A percentile compares a stretch with the other conserved stretches of the same genome.
Evolutionary conservation across 1,284 basidiomycete genomes (phyloP).

Genomic region (Fereydounia khargensis): DNA sequence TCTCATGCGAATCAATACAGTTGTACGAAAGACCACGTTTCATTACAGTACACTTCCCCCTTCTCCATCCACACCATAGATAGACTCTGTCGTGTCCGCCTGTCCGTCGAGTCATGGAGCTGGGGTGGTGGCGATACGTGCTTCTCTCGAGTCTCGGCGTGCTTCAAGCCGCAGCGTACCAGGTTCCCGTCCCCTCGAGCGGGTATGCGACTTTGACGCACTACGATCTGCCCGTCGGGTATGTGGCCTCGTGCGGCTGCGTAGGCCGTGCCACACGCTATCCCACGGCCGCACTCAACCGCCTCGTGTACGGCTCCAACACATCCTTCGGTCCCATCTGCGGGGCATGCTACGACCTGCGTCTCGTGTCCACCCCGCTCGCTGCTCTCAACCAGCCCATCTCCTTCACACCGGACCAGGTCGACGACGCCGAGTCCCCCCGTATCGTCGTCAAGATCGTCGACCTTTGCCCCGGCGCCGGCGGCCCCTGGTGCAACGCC

Average conservation of each 20-base stretch:
- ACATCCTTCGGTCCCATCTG: conserved; percentile 40
- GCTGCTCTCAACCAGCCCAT: conserved; percentile 20
- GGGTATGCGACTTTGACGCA: conserved; percentile 45
- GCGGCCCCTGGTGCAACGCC: conserved; percentile 38
- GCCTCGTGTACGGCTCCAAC: conserved; percentile 31
- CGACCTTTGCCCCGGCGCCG: conserved; percentile 35
- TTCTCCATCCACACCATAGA: no score
- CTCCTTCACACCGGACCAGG: conserved; percentile 13
- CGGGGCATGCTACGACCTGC: conserved; percentile 32
- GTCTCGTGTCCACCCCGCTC: conserved; percentile 33
- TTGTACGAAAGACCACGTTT: no score
- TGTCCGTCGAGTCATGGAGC: no score
- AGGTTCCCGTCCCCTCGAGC: neutral
- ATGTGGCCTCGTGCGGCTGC: conserved; percentile 47
- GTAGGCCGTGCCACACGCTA: conserved; percentile 31
- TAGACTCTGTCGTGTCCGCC: no score
- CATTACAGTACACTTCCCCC: no score
- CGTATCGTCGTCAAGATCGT: conserved; percentile 40
- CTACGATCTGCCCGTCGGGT: conserved; percentile 37
- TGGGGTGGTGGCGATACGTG: no score
- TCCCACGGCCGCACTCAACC: conserved; percentile 40
- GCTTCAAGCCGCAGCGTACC: no score
- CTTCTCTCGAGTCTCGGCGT: no score
- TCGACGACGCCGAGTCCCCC: conserved; percentile 19
- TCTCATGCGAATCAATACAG: no score